A percentile compares a stretch with the other conserved stretches of the same genome.
phyloP scores from a whole-genome alignment of 2,329 filamentous ascomycete genomes.

The Xylaria hypoxylon region DNA sequence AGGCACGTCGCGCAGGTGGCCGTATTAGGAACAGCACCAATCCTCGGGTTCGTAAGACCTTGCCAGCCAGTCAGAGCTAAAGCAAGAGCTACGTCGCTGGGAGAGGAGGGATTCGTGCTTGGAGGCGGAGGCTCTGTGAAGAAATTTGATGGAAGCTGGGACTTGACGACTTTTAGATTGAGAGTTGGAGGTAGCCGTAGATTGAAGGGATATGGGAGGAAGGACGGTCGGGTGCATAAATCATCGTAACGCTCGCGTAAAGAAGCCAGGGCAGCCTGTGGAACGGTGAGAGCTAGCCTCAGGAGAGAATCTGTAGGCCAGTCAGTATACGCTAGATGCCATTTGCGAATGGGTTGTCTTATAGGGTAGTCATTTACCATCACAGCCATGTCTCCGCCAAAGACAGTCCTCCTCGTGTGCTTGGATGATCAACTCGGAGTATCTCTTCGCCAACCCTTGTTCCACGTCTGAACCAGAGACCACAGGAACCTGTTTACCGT shows the following conservation, averaged over 20 bases:
- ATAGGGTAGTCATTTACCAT: constrained; percentile 64
- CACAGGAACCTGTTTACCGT: constrained; percentile 66
- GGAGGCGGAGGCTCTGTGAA: constrained; percentile 60
- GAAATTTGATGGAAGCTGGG: constrained; percentile 66
- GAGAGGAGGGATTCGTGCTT: constrained; percentile 47
- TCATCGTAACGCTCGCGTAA: constrained; percentile 75
- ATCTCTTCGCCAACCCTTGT: constrained; percentile 79
- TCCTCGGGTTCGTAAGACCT: constrained; percentile 65
- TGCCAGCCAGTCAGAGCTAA: constrained; percentile 83
- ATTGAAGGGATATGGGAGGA: constrained; percentile 72
- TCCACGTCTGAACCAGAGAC: constrained; percentile 72
- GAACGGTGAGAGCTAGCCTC: constrained; percentile 72
- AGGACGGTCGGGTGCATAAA: constrained; percentile 64
- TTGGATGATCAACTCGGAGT: constrained; percentile 76
- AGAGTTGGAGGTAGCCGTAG: constrained; percentile 66
- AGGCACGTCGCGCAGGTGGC: constrained; percentile 88
- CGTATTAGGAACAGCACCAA: constrained; percentile 75
- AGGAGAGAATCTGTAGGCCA: constrained; percentile 65
- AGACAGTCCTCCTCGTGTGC: constrained; percentile 85
- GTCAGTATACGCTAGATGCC: constrained; percentile 32
- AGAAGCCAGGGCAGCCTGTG: constrained; percentile 66
- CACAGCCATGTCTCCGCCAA: constrained; percentile 89
- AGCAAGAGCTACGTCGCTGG: constrained; percentile 72
- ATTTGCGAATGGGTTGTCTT: not conserved
- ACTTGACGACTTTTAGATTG: constrained; percentile 62